Evolutionary conservation across 2,329 filamentous ascomycete species (phyloP).

Genomic region (Cercospora berteroae): DNA sequence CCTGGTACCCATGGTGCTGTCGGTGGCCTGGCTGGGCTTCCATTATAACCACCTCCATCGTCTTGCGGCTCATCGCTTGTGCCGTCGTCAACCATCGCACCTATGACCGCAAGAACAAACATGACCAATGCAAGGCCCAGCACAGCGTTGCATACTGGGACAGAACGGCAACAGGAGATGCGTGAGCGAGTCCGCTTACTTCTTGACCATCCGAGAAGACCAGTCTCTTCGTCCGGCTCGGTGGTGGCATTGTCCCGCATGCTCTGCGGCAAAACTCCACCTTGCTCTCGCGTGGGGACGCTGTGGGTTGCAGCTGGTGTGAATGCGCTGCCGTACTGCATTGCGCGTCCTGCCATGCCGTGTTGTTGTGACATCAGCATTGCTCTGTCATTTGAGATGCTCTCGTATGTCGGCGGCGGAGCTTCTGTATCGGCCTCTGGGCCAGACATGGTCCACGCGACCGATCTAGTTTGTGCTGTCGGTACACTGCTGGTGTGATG

Average conservation of each 20-base stretch:
- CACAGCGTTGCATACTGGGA: constrained; percentile 19
- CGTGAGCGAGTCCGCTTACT: neutral
- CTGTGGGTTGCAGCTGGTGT: neutral
- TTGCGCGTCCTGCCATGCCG: neutral
- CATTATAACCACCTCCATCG: neutral
- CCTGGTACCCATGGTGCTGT: neutral
- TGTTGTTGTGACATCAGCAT: neutral
- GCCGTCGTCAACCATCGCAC: neutral
- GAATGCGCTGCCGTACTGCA: constrained; percentile 1
- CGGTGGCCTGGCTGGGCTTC: neutral
- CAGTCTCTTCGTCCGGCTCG: constrained; percentile 17
- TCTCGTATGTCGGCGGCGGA: constrained; percentile 33
- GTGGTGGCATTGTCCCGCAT: constrained; percentile 20
- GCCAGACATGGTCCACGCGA: constrained; percentile 20
- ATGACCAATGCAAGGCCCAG: constrained; percentile 15
- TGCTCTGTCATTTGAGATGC: neutral
- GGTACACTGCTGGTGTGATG: constrained; percentile 5
- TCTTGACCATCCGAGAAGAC: constrained; percentile 12
- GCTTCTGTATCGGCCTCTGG: constrained; percentile 16
- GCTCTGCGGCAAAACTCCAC: constrained; percentile 13
- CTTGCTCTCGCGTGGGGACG: constrained; percentile 21
- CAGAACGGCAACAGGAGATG: constrained; percentile 6
- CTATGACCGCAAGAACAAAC: neutral
- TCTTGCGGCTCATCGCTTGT: neutral
- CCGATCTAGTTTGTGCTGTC: constrained; percentile 19